A percentile compares a stretch with the other conserved stretches of the same genome.
These are phyloP conservation scores for Yarrowia hollandica DNA, from an alignment of 805 yeast species.

Conservation along the genomic window DNA sequence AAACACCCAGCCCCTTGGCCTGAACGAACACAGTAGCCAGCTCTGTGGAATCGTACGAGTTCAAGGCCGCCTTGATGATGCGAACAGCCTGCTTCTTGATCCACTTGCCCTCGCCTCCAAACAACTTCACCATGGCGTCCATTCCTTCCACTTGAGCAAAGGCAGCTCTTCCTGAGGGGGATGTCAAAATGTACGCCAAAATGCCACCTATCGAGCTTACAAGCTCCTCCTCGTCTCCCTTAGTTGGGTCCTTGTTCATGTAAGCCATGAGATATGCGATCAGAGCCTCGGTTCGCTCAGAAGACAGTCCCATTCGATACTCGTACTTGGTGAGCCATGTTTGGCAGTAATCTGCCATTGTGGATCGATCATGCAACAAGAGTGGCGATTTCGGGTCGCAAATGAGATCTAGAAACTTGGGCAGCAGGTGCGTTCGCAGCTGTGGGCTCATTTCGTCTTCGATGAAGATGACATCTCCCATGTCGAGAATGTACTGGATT, in stretches of 20 bases:
- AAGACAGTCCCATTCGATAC: background rate
- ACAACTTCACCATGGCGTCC: slow-evolving; percentile 9
- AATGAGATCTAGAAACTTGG: background rate
- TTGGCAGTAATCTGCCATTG: slow-evolving; percentile 3
- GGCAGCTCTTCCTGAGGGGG: slow-evolving; percentile 4
- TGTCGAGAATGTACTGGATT: background rate
- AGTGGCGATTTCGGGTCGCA: background rate
- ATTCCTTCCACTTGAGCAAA: slow-evolving; percentile 16
- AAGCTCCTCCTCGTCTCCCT: slow-evolving; percentile 18
- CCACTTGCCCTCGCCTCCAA: slow-evolving; percentile 21
- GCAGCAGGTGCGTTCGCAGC: background rate
- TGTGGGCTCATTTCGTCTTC: background rate
- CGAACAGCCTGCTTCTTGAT: background rate
- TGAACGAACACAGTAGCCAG: slow-evolving; percentile 18
- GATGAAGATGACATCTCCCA: background rate
- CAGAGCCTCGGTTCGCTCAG: background rate
- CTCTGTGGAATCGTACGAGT: background rate
- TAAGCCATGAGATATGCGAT: background rate
- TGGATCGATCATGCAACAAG: background rate
- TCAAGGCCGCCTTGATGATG: background rate
- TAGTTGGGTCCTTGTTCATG: background rate
- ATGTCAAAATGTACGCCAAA: background rate
- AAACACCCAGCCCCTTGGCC: slow-evolving; percentile 7
- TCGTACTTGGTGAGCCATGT: slow-evolving; percentile 11
- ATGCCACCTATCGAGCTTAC: background rate